Base-by-base conservation (phyloP, 2,329 filamentous ascomycete genomes). In the Xylaria sp. region DNA sequence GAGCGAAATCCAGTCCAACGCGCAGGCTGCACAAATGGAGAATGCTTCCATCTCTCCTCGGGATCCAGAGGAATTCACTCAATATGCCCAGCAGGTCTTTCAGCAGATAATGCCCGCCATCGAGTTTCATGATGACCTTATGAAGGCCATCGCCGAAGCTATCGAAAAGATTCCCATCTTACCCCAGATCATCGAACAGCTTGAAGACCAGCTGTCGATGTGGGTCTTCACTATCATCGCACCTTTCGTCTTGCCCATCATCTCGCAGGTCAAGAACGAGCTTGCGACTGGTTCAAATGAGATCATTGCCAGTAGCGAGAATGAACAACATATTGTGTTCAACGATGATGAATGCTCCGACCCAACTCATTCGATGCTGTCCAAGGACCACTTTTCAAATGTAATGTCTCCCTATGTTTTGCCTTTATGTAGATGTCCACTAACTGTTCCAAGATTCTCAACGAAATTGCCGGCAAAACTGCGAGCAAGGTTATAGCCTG, bases 341-440 rank as follows among this genome's bases (percentile, higher is more conserved):
- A 82, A 92, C 54, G 90, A 98, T 73, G 91, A 97, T 77, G 71
- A 87, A 61, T 92, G 84, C 71, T 90, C 89, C 23, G 91, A 98
- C 77, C 95, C 94, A 0, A 98, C 94, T 1, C 94, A 98, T 83
- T 97, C 93, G 23, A 97, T 97, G 94, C 84, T 98, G 62, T 94
- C 94, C 68, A 98, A 98, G 83, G 94, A 98, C 76, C 94, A 98
- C 81, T 98, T 98, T 80, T 92, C 91, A 72, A 97, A 97, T 77
- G 85, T 91, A 79, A 81, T 85, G 75, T 25, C 55, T 41, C 13
- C 18, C n/a, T 2, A 0, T 12, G 12, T 34, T 46, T 10, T 34
- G 13, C 52, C 41, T 34, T 62, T 1, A 1, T 41, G 8, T 57
- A 59, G 18, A 44, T n/a, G 50, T 54, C n/a, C 62, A 41, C 70